A percentile compares a stretch with the other conserved stretches of the same genome.
Conservation (phyloP, 2,329 filamentous ascomycete genomes). For the Lasiodiplodia gonubiensis region DNA sequence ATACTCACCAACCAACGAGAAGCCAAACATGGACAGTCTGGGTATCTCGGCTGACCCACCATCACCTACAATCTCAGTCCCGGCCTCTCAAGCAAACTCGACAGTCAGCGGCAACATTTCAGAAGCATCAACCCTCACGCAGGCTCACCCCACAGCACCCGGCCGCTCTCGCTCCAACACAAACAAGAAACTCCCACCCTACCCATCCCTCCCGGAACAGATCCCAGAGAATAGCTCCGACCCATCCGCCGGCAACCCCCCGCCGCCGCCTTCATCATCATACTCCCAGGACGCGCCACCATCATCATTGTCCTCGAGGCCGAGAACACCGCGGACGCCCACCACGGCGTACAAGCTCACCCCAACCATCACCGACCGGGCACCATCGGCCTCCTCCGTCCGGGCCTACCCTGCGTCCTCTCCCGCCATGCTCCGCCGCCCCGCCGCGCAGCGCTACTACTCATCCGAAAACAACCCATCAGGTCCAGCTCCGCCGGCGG, state of each 20-base stretch:
- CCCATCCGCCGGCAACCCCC: background rate
- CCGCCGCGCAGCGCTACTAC: background rate
- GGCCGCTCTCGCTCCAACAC: constrained; percentile 13
- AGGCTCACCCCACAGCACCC: background rate
- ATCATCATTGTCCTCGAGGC: background rate
- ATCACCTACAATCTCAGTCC: background rate
- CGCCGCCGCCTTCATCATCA: background rate
- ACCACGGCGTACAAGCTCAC: constrained; percentile 18
- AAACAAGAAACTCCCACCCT: constrained; percentile 18
- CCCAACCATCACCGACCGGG: background rate
- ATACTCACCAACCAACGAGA: background rate
- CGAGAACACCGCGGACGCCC: background rate
- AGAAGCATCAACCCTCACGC: background rate
- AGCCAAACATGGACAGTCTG: background rate
- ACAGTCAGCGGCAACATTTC: constrained; percentile 17
- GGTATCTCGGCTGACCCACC: constrained; percentile 2
- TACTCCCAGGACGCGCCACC: constrained; percentile 2
- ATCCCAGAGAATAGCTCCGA: background rate
- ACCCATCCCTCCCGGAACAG: constrained; percentile 10
- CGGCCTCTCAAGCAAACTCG: constrained; percentile 5
- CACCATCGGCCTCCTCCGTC: background rate
- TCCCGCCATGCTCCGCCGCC: background rate
- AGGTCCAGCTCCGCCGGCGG: background rate
- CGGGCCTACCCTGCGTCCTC: background rate
- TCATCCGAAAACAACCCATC: background rate